Percentiles rank a stretch among this genome's conserved stretches.
Conservation (phyloP, 2,329 filamentous ascomycete genomes). For the Ophiostoma ulmi region DNA sequence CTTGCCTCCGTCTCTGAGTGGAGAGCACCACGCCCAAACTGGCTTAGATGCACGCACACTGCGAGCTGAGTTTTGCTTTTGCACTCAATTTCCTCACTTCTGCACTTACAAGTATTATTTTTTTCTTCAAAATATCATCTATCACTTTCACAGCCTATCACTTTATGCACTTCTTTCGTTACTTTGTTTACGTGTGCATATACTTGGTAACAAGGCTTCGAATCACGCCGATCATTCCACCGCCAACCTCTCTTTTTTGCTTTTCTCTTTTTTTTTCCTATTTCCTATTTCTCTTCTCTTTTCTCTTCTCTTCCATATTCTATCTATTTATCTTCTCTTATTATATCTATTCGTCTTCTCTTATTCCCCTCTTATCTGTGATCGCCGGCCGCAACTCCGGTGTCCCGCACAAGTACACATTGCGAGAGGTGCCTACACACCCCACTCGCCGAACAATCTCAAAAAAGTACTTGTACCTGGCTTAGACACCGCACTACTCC, state of each 20-base stretch:
- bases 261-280: neutral
- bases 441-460: neutral
- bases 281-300: neutral
- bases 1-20: conserved; percentile 8
- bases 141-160: neutral
- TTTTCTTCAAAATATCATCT: neutral
- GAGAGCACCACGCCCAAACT: conserved; percentile 3
- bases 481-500: neutral
- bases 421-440: neutral
- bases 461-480: neutral
- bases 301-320: neutral
- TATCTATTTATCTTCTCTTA: too few species aligned
- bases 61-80: neutral
- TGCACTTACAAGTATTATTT: neutral
- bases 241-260: neutral
- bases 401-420: neutral
- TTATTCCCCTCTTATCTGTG: neutral
- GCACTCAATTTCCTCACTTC: too few species aligned
- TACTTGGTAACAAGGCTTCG: neutral
- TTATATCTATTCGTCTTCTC: too few species aligned
- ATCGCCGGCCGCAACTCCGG: conserved; percentile 6
- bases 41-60: conserved; percentile 1
- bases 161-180: neutral
- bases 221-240: neutral
- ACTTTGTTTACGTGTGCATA: neutral